Base-by-base conservation (phyloP, 2,329 filamentous ascomycete species). In the Rhinocladiella similis region DNA sequence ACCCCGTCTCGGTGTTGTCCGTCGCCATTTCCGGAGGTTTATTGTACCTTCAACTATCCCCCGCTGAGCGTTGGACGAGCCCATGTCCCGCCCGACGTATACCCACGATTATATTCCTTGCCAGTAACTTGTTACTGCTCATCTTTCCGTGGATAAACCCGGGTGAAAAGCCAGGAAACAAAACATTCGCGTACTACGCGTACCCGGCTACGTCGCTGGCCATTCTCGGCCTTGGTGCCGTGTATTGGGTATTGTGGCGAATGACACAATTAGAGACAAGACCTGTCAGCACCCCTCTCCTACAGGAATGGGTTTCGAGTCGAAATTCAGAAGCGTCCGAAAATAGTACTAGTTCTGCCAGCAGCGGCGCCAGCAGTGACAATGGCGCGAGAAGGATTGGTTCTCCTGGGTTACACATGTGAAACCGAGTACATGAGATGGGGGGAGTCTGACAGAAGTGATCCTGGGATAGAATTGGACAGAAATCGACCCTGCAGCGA, bases 91-190 rank as follows among this genome's bases (percentile, higher is more conserved):
- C 82, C 10, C 79, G 77, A 5, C 72, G 81, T 3, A 80, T 82
- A 2, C 78, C 84, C 33, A 74, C 77, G 36, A 56, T 81, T 41
- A 83, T 87, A 70, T 87, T 86, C 72, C 73, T 84, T 49, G 72
- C 82, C 63, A 83, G 80, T 66, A 86, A 87, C 68, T 70, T 84
- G 42, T 85, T 83, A 63, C 80, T 86, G 50, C 77, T 85, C 35
- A 69, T 85, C 7, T 82, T 83, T 0, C 83, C 84, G 0, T 86
- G 84, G 53, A 76, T 84, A 43, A 81, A 82, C 1, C 82, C 81
- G 0, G 10, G 29, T 33, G 75, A 73, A 1, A 77, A 74, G 72
- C 73, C 76, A 49, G 52, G 49, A n/a, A 74, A 74, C 0, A 74
- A 78, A 12, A 77, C 78, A 0, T 83, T 83, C 39, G 79, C 80